A percentile compares a stretch with the other conserved stretches of the same genome.
Evolutionary conservation across 2,329 filamentous ascomycete species (phyloP).

Genomic region (Trichocomaceae sp.): DNA sequence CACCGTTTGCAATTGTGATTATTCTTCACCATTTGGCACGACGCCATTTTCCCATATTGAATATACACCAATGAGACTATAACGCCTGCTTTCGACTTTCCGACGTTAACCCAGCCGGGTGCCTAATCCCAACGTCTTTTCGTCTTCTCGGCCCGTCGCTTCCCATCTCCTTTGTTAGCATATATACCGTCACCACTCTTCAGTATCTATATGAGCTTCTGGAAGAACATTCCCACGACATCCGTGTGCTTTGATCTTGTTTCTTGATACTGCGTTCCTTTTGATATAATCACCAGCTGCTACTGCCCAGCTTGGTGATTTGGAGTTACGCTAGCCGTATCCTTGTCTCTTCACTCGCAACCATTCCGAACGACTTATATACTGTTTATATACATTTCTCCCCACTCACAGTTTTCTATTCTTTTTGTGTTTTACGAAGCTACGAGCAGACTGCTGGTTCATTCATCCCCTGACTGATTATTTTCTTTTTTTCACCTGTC

Average conservation of each 20-base stretch:
- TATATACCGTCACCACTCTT: conserved; percentile 19
- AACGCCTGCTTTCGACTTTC: conserved; percentile 34
- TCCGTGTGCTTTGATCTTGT: conserved; percentile 15
- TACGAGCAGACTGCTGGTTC: conserved; percentile 19
- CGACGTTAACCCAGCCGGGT: conserved; percentile 25
- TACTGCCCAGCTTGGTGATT: conserved; percentile 14
- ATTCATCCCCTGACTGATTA: conserved; percentile 16
- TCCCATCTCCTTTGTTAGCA: conserved; percentile 22
- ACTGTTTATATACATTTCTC: conserved; percentile 19
- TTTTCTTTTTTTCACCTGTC: conserved; percentile 18
- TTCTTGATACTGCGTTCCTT: conserved; percentile 14
- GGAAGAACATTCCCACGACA: conserved; percentile 17
- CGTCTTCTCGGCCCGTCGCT: conserved; percentile 21
- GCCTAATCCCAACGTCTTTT: conserved; percentile 21
- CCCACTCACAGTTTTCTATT: conserved; percentile 9
- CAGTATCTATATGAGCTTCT: conserved; percentile 25
- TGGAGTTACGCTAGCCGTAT: conserved; percentile 13
- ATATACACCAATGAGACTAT: conserved; percentile 35
- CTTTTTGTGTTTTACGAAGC: conserved; percentile 21
- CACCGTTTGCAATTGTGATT: conserved; percentile 10
- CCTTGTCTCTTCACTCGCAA: conserved; percentile 17
- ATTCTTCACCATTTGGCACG: conserved; percentile 18
- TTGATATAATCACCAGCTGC: conserved; percentile 13
- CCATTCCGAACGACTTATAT: conserved; percentile 12
- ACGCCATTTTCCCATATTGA: conserved; percentile 11